Percentiles rank a stretch among this genome's conserved stretches.
Conservation (phyloP, 1,139 yeast species). For the Lipomyces yarrowii region DNA sequence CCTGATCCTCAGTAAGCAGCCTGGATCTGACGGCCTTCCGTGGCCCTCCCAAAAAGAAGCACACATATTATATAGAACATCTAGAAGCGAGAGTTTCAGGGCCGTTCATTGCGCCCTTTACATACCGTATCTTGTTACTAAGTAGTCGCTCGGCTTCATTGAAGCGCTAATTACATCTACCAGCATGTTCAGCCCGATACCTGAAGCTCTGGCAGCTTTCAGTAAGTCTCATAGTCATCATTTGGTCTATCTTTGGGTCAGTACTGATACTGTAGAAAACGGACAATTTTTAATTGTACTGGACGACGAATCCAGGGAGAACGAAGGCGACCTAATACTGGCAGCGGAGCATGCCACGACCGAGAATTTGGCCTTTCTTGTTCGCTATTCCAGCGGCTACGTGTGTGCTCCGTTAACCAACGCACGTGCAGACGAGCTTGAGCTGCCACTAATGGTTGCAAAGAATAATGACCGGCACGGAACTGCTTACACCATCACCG, state of each 20-base stretch:
- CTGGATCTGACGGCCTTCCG: not conserved
- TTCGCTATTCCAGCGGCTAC: constrained; percentile 82
- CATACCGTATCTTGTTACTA: not conserved
- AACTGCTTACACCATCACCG: constrained; percentile 94
- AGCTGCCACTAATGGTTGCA: constrained; percentile 76
- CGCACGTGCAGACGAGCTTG: constrained; percentile 74
- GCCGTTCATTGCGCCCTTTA: not conserved
- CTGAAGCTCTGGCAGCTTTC: constrained; percentile 79
- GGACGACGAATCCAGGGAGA: constrained; percentile 95
- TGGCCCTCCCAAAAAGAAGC: too few relatives aligned
- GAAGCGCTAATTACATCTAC: not conserved
- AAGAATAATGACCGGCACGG: constrained; percentile 83
- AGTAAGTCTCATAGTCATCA: constrained; percentile 41
- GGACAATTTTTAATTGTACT: constrained; percentile 92
- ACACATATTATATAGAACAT: not conserved
- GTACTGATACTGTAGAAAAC: constrained; percentile 46
- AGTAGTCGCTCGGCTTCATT: too few relatives aligned
- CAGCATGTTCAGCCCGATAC: constrained; percentile 55
- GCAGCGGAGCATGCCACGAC: constrained; percentile 83
- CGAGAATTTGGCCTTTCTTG: constrained; percentile 91
- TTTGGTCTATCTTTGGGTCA: not conserved
- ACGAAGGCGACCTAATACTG: constrained; percentile 94
- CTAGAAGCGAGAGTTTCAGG: not conserved
- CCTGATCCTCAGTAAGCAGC: not conserved
- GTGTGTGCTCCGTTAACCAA: constrained; percentile 88